These are phyloP conservation scores for Penicillium sp. DNA, from an alignment of 2,329 filamentous ascomycete species.

Conservation along the genomic window DNA sequence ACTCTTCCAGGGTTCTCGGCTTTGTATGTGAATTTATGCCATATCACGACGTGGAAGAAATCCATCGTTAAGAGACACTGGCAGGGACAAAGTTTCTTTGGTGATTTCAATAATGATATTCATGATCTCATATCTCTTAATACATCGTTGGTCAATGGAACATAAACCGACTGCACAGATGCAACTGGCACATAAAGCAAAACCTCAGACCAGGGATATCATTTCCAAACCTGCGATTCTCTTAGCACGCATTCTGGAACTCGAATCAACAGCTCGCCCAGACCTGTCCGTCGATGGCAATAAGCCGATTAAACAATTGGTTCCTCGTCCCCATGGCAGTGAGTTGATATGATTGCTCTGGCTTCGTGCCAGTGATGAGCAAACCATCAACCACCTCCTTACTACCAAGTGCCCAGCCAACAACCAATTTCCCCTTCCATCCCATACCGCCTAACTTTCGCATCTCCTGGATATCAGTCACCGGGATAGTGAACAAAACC, in stretches of 20 bases:
- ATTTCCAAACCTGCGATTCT: slow-evolving; percentile 26
- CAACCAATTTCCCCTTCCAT: slow-evolving; percentile 79
- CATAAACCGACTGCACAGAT: not conserved
- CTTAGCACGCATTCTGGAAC: slow-evolving; percentile 17
- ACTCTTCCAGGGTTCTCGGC: not conserved
- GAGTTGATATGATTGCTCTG: slow-evolving; percentile 56
- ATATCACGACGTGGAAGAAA: not conserved
- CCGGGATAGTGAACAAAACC: slow-evolving; percentile 65
- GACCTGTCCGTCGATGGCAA: slow-evolving; percentile 75
- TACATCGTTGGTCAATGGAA: not conserved
- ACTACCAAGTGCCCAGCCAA: slow-evolving; percentile 71
- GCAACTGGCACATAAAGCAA: not conserved
- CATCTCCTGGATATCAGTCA: slow-evolving; percentile 68
- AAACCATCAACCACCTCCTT: slow-evolving; percentile 73
- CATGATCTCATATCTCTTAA: not conserved
- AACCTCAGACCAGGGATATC: not conserved
- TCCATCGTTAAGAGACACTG: not conserved
- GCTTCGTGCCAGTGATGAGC: slow-evolving; percentile 57
- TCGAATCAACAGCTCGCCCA: slow-evolving; percentile 68
- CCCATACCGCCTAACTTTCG: slow-evolving; percentile 77
- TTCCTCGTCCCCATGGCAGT: slow-evolving; percentile 72
- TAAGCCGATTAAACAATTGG: slow-evolving; percentile 74
- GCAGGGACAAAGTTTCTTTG: no score
- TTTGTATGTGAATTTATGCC: no score
- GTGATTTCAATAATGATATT: not conserved